Evolutionary conservation across 108 stramenopile genomes (phyloP), one percentile per base, ranked within the genome.

Genomic region (Nannochloropsis salina): DNA sequence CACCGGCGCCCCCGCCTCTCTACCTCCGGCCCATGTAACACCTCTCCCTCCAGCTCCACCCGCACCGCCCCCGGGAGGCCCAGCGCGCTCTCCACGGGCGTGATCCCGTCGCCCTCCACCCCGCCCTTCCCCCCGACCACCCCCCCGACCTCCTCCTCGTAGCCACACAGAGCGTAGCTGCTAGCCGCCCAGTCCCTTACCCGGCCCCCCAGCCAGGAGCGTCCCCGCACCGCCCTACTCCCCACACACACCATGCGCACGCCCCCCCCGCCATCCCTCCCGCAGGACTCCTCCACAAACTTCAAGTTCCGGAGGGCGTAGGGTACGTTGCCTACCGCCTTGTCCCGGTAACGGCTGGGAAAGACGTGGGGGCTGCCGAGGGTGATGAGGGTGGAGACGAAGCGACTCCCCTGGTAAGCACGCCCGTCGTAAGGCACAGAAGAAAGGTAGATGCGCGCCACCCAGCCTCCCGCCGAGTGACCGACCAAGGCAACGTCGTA

Each of bases 381-480:
- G 45, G 87, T 87, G 43, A 87, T 80, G 2, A 87, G 80, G 9
- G 74, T 83, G 42, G 44, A 83, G 15, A 80, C 79, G 1, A 80
- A 43, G 12, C 22, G 44, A n/a, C 82, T 83, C 18, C 61, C 86
- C 22, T 83, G 44, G 83, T 87, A 87, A 42, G 44, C 22, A 8
- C 86, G 86, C 42, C 86, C 86, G 83, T 87, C 86, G 82, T 87
- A 87, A 2, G 82, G 80, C 6, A 42, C 40, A 84, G 84, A 41
- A 10, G 83, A 84, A 5, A 88, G 83, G 42, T 88, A 88, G 2
- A 88, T 88, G 42, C 87, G 84, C 47, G 80, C 80, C 81, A 88
- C 84, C 87, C 87, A 88, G 31, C 87, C 87, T 42, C 83, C 87
- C 0, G 87, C 87, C 41, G 87, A 88, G 42, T 88, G 87, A 8